Conservation (phyloP, 495 filamentous ascomycete genomes). For the Aspergillus egyptiacus region DNA sequence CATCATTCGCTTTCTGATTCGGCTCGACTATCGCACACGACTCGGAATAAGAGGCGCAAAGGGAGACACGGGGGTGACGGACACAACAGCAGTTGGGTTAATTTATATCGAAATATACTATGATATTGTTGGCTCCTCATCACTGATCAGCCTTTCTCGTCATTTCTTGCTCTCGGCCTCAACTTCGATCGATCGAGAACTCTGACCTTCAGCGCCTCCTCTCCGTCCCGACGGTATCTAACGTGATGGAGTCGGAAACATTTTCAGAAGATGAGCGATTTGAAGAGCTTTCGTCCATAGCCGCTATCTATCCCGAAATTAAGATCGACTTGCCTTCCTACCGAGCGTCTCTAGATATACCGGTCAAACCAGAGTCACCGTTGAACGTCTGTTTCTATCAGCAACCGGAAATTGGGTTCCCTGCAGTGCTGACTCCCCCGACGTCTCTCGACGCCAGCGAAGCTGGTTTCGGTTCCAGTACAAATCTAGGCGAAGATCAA, state of each 20-base stretch:
- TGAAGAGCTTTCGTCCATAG: slow-evolving; percentile 74
- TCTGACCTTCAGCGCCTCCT: background rate
- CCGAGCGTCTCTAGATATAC: slow-evolving; percentile 62
- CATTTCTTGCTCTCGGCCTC: slow-evolving; percentile 4
- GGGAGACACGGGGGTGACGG: background rate
- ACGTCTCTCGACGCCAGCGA: slow-evolving; percentile 37
- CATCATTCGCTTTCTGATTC: background rate
- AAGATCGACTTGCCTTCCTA: slow-evolving; percentile 51
- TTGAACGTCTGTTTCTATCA: slow-evolving; percentile 65
- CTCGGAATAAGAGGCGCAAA: background rate
- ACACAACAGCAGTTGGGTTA: slow-evolving; percentile 1
- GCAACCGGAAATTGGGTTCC: slow-evolving; percentile 36
- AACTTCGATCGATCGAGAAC: background rate
- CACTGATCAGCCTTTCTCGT: slow-evolving; percentile 11
- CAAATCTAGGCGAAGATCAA: slow-evolving; percentile 21
- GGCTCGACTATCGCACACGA: background rate
- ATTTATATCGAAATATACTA: slow-evolving; percentile 6
- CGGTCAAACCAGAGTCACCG: slow-evolving; percentile 62
- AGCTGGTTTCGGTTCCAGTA: slow-evolving; percentile 11
- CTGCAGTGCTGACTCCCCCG: slow-evolving; percentile 40
- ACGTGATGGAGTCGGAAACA: slow-evolving; percentile 28
- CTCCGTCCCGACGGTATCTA: background rate
- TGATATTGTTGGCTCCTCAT: slow-evolving; percentile 5
- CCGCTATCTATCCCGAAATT: slow-evolving; percentile 86
- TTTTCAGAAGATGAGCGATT: slow-evolving; percentile 58